Base-by-base conservation (phyloP, 805 yeast species). In the Zygotorulaspora florentina region DNA sequence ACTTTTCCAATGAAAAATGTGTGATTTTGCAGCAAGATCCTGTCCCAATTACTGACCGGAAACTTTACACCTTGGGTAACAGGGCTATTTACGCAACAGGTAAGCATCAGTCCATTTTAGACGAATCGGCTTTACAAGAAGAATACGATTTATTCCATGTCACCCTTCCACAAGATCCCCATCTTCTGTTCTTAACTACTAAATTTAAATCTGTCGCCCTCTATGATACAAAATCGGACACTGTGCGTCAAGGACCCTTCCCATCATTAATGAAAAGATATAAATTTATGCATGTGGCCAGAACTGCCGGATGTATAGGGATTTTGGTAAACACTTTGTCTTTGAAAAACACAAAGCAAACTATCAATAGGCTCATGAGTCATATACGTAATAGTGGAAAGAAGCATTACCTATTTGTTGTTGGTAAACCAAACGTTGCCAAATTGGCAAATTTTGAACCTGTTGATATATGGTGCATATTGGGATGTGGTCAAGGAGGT, bases 391-490 rank as follows among this genome's bases (percentile, higher is more conserved):
- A 70, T 3, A 89, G 91, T 0, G 96, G 87, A 1, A 93, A 93
- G 67, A 93, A 93, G 60, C 91, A 87, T 54, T 93, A 93, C 61
- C 77, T 88, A 61, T 89, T 93, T 69, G 98, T 90, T 3, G 98
- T 93, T 3, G 99, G 99, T 9, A 93, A 93, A 64, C 98, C 98
- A 8, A 93, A 93, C 59, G 97, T 93, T 15, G 96, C 99, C 20
- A 93, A 93, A 59, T 71, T 93, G 42, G 99, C 98, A 8, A 93
- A 93, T 64, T 93, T 93, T 62, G 99, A 91, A 51, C 82, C 80
- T n/a, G 78, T 93, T 11, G 98, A 93, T 55, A 76, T 87, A 17
- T 93, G 99, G 98, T 90, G 95, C 59, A 78, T 93, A 10, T 66
- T 93, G 11, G 99, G 99, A 0, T 93, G 99, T 64, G 89, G 95